Conservation (phyloP, 1,284 basidiomycete species). For the Fomitopsis pinicola region DNA sequence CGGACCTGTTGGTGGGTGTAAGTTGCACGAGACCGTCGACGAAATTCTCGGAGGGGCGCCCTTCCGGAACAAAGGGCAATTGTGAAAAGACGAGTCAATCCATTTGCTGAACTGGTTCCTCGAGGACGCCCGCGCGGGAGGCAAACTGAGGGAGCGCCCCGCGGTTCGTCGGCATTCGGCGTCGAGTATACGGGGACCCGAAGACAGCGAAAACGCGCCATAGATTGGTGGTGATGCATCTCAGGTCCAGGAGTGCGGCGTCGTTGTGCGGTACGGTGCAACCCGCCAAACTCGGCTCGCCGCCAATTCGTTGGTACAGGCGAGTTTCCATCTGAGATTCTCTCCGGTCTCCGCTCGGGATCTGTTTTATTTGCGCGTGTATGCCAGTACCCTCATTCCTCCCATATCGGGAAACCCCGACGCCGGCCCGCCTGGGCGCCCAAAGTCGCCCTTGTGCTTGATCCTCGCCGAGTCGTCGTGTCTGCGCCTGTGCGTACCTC, state of each 20-base stretch:
- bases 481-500: neutral
- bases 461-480: neutral
- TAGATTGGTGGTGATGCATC: neutral
- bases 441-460: neutral
- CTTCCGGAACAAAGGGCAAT: neutral
- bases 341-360: neutral
- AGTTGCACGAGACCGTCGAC: neutral
- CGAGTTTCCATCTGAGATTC: neutral
- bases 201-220: neutral
- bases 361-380: neutral
- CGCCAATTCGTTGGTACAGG: neutral
- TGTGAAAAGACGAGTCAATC: neutral
- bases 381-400: neutral
- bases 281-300: neutral
- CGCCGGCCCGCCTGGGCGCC: neutral
- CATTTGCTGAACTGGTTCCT: neutral
- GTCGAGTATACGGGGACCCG: neutral
- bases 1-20: neutral
- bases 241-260: neutral
- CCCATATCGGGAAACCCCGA: neutral
- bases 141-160: neutral
- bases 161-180: constrained; percentile 3
- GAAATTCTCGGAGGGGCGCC: neutral
- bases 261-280: neutral
- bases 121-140: neutral